Evolutionary conservation across 352 stramenopile genomes (phyloP).

Genomic region (Blastocystis sp.): DNA sequence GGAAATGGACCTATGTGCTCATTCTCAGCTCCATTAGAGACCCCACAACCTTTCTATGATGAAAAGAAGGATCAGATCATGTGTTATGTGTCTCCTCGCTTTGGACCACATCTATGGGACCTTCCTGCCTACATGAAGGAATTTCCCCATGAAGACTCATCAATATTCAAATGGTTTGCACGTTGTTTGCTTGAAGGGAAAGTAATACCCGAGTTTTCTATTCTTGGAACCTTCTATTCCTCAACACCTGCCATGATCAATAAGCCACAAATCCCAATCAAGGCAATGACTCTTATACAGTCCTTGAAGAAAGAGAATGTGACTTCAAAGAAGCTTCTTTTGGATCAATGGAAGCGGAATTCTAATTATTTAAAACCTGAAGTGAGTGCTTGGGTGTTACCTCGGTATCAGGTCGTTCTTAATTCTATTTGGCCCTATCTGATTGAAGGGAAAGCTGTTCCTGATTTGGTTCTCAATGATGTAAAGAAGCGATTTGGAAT

Average conservation of each 20-base stretch:
- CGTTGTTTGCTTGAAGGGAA: constrained; percentile 75
- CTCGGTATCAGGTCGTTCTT: neutral
- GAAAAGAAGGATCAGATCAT: constrained; percentile 48
- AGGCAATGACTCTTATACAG: neutral
- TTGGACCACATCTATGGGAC: constrained; percentile 63
- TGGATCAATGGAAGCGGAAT: constrained; percentile 16
- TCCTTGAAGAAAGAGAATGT: constrained; percentile 4
- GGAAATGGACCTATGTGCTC: constrained; percentile 59
- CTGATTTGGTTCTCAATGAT: neutral
- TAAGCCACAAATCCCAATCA: constrained; percentile 24
- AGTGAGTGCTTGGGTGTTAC: constrained; percentile 12
- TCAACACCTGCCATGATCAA: constrained; percentile 5
- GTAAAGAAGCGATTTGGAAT: constrained; percentile 12
- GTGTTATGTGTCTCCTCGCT: constrained; percentile 63
- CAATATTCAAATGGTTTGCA: constrained; percentile 73
- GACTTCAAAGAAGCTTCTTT: neutral
- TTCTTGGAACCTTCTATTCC: constrained; percentile 13
- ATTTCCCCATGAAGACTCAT: constrained; percentile 63
- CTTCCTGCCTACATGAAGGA: constrained; percentile 30
- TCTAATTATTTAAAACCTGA: constrained; percentile 25
- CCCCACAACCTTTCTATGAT: constrained; percentile 62
- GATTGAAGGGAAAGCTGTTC: neutral
- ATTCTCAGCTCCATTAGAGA: constrained; percentile 53
- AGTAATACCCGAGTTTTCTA: constrained; percentile 63
- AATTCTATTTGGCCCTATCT: constrained; percentile 25